These are phyloP conservation scores for Actinomortierella wolfii DNA, from an alignment of 371 early-diverging fungal genomes.

Conservation along the genomic window DNA sequence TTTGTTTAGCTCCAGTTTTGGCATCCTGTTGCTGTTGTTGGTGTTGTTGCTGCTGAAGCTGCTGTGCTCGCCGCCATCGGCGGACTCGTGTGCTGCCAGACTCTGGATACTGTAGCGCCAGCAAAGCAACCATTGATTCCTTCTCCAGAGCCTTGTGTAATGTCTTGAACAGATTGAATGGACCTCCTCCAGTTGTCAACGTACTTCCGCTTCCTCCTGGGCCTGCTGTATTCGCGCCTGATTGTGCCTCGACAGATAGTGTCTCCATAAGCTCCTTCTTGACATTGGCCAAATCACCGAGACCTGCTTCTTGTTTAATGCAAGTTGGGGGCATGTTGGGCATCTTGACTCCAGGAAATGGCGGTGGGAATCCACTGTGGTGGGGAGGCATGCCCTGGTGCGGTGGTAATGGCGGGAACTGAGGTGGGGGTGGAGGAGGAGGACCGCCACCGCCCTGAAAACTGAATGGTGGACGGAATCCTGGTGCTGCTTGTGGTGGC, in stretches of 20 bases:
- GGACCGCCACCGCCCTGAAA: conserved; percentile 1
- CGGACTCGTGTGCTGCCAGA: conserved; percentile 24
- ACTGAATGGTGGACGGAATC: not conserved
- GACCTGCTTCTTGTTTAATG: conserved; percentile 8
- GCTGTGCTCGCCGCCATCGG: conserved; percentile 29
- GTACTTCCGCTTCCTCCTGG: conserved; percentile 7
- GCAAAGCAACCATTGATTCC: conserved; percentile 35
- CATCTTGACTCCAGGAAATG: conserved; percentile 9
- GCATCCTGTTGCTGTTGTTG: conserved; percentile 1
- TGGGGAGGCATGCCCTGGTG: conserved; percentile 9
- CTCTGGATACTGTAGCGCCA: conserved; percentile 40
- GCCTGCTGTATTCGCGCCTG: conserved; percentile 1
- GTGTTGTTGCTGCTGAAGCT: conserved; percentile 14
- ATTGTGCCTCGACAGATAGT: not conserved
- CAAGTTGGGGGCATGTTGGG: conserved; percentile 26
- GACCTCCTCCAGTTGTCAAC: not conserved
- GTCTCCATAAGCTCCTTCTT: not conserved
- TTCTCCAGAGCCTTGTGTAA: conserved; percentile 24
- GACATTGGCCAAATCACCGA: conserved; percentile 8
- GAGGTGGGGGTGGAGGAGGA: conserved; percentile 2
- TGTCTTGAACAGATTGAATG: conserved; percentile 19
- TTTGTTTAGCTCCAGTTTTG: not conserved
- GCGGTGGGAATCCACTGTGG: not conserved
- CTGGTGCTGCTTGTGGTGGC: not conserved
- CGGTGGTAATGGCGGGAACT: not conserved